phyloP scores from a whole-genome alignment of 257 asterid genomes.

The Solanum tacnaense region DNA sequence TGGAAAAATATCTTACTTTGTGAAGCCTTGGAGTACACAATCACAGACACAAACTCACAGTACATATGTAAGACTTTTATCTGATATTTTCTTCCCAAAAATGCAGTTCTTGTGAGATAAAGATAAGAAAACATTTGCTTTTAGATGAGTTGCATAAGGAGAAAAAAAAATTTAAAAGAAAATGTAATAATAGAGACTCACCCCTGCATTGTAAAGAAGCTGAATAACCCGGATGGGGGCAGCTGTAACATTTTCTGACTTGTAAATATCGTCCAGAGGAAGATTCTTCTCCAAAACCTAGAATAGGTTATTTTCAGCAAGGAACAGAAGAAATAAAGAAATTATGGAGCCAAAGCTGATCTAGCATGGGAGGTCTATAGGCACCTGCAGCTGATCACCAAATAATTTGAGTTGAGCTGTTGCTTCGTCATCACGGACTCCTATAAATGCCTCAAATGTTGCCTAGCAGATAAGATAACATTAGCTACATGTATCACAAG shows the following conservation, averaged over 20 bases:
- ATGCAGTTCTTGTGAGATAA: neutral
- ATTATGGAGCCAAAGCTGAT: neutral
- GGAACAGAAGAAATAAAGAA: neutral
- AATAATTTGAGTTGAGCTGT: slow-evolving; percentile 79
- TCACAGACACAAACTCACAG: neutral
- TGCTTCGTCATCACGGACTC: slow-evolving; percentile 83
- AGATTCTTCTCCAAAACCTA: slow-evolving; percentile 90
- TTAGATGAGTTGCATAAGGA: neutral
- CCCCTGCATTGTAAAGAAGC: slow-evolving; percentile 87
- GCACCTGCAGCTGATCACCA: slow-evolving; percentile 86
- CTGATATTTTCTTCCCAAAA: neutral
- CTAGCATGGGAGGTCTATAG: slow-evolving; percentile 3
- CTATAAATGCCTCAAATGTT: slow-evolving; percentile 90
- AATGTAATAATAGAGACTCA: slow-evolving; percentile 17
- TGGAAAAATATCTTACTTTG: neutral
- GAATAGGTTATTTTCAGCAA: slow-evolving; percentile 11
- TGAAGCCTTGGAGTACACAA: neutral
- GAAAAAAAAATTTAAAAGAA: neutral
- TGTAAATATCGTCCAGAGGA: slow-evolving; percentile 71
- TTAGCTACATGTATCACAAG: neutral
- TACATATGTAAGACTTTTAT: neutral
- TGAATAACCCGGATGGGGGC: slow-evolving; percentile 94
- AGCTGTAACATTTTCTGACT: slow-evolving; percentile 68
- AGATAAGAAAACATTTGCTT: neutral
- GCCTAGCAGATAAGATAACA: slow-evolving; percentile 32